These are phyloP conservation scores for Zygnema cylindricum DNA, from an alignment of 139 green algal genomes.

Conservation along the genomic window DNA sequence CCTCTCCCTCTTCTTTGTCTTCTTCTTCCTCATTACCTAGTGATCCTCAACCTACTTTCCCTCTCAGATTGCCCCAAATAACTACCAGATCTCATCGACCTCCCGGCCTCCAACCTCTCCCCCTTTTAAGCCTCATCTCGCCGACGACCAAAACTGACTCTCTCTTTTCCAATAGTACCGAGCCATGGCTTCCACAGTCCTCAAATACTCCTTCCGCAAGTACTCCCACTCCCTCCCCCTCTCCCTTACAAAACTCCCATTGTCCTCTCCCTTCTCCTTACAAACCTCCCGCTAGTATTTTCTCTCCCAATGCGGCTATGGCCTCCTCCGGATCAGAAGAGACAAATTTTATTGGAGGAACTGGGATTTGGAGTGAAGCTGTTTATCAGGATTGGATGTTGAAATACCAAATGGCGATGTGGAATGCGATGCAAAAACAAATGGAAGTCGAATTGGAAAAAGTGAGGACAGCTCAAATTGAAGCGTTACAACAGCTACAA, in stretches of 20 bases:
- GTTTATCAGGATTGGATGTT: not conserved
- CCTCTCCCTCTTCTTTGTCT: too few species aligned
- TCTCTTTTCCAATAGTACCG: not conserved
- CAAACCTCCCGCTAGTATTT: not conserved
- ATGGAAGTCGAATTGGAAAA: not conserved
- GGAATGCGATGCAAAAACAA: not conserved
- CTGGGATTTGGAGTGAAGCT: too few species aligned
- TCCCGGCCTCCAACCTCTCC: not conserved
- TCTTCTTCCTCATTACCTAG: too few species aligned
- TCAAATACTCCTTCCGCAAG: not conserved
- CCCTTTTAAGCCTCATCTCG: not conserved
- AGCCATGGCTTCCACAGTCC: not conserved
- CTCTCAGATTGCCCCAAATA: not conserved
- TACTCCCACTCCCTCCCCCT: not conserved
- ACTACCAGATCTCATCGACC: not conserved
- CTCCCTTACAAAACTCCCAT: too few species aligned
- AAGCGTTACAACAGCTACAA: too few species aligned
- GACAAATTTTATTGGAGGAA: not conserved
- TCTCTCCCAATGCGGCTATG: not conserved
- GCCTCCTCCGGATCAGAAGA: not conserved
- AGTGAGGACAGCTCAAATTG: not conserved
- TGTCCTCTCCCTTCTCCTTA: not conserved
- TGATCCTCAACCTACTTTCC: too few species aligned
- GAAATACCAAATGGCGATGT: not conserved
- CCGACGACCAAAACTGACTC: not conserved